Evolutionary conservation across 768 basidiomycete genomes (phyloP).

Genomic region (Pleurotus giganteus): DNA sequence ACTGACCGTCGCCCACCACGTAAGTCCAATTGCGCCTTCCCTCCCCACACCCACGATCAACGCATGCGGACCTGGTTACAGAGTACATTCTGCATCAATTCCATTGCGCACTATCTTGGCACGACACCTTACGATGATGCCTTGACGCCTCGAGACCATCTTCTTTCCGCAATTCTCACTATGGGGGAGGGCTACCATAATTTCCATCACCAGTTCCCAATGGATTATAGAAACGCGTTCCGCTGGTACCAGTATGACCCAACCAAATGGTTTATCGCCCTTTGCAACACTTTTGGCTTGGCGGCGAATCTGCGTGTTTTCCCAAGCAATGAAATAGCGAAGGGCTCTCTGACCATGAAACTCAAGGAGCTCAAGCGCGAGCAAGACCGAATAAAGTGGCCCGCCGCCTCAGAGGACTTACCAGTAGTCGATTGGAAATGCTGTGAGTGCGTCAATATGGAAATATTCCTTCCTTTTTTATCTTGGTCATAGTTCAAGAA

Average conservation of each 20-base stretch:
- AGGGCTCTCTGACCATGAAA: constrained; percentile 81
- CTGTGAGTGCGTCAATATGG: constrained; percentile 44
- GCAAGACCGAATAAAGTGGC: constrained; percentile 68
- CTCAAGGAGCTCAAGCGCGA: constrained; percentile 66
- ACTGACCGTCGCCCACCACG: constrained; percentile 78
- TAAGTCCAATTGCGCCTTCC: constrained; percentile 33
- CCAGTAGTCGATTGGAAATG: constrained; percentile 82
- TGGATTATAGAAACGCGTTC: constrained; percentile 81
- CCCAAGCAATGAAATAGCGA: constrained; percentile 85
- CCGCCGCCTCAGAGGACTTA: constrained; percentile 50
- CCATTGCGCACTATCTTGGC: constrained; percentile 83
- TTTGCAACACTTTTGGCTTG: constrained; percentile 58
- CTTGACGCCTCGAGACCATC: constrained; percentile 73
- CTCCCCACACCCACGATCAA: constrained; percentile 7
- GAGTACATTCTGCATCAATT: constrained; percentile 90
- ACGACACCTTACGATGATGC: constrained; percentile 80
- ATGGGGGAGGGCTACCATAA: constrained; percentile 91
- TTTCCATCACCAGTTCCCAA: constrained; percentile 89
- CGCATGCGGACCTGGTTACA: constrained; percentile 22
- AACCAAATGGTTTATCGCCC: constrained; percentile 92
- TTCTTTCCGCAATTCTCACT: constrained; percentile 79
- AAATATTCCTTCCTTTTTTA: background rate
- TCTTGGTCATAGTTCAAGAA: constrained; percentile 51
- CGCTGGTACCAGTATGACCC: constrained; percentile 88
- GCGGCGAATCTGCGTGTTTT: constrained; percentile 84